Conservation (phyloP, 768 basidiomycete species). For the Naganishia onofrii region DNA sequence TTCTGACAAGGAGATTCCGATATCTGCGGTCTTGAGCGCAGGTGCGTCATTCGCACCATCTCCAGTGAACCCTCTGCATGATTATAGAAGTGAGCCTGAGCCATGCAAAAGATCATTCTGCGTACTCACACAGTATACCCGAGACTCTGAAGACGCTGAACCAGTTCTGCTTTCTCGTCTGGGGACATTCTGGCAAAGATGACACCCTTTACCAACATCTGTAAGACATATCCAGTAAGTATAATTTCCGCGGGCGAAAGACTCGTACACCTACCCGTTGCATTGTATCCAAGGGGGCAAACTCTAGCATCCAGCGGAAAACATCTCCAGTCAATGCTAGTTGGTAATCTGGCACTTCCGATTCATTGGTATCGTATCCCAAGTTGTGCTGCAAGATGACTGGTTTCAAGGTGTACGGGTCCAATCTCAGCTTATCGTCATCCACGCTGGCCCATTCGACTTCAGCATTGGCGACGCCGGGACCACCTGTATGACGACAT, state of each 20-base stretch:
- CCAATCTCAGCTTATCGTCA: conserved; percentile 76
- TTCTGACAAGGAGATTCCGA: conserved; percentile 92
- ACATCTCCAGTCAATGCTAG: conserved; percentile 91
- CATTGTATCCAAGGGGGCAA: conserved; percentile 86
- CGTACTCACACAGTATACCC: conserved; percentile 73
- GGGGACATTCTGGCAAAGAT: conserved; percentile 99
- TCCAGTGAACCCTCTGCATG: conserved; percentile 75
- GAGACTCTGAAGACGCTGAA: conserved; percentile 84
- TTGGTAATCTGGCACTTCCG: conserved; percentile 80
- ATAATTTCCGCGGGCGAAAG: neutral
- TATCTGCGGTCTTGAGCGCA: conserved; percentile 95
- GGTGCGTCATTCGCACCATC: conserved; percentile 99
- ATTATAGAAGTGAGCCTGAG: neutral
- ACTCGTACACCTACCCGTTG: conserved; percentile 66
- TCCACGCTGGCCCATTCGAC: conserved; percentile 92
- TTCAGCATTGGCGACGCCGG: conserved; percentile 54
- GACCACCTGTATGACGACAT: conserved; percentile 11
- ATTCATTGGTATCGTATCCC: conserved; percentile 64
- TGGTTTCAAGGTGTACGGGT: conserved; percentile 83
- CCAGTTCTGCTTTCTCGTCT: conserved; percentile 97
- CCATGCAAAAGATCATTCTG: neutral
- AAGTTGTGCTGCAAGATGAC: conserved; percentile 61
- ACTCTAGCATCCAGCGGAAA: conserved; percentile 97
- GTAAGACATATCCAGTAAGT: neutral
- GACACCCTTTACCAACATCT: conserved; percentile 98